phyloP scores from a whole-genome alignment of 2,329 filamentous ascomycete species.

The Truncatella angustata region DNA sequence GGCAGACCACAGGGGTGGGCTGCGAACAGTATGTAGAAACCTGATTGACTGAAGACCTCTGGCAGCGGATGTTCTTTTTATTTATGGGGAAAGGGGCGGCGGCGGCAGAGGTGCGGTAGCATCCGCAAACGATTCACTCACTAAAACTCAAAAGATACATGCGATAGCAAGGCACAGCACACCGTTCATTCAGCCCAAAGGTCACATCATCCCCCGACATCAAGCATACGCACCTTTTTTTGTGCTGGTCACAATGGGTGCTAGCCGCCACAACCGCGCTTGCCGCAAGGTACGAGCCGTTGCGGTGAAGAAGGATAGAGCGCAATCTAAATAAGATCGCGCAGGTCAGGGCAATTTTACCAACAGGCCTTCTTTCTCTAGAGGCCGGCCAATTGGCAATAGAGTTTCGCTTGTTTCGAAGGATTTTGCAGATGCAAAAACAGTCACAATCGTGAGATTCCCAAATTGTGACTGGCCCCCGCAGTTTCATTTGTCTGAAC shows the following conservation, averaged over 20 bases:
- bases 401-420: background rate
- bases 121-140: background rate
- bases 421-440: background rate
- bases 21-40: too few relatives aligned
- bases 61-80: too few relatives aligned
- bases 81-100: too few relatives aligned
- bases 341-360: too few relatives aligned
- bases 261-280: too few relatives aligned
- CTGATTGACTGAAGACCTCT: too few relatives aligned
- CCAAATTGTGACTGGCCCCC: slow-evolving; percentile 3
- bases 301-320: background rate
- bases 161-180: background rate
- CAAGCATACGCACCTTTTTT: too few relatives aligned
- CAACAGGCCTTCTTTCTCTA: background rate
- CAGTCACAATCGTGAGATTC: background rate
- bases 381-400: background rate
- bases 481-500: too few relatives aligned
- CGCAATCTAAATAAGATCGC: background rate
- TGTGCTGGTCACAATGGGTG: too few relatives aligned
- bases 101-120: background rate
- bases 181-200: too few relatives aligned
- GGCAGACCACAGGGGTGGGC: too few relatives aligned
- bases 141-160: background rate
- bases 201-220: too few relatives aligned
- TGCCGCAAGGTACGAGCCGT: background rate